phyloP scores from a whole-genome alignment of 2,329 filamentous ascomycete genomes.

The Microdochium bolleyi region DNA sequence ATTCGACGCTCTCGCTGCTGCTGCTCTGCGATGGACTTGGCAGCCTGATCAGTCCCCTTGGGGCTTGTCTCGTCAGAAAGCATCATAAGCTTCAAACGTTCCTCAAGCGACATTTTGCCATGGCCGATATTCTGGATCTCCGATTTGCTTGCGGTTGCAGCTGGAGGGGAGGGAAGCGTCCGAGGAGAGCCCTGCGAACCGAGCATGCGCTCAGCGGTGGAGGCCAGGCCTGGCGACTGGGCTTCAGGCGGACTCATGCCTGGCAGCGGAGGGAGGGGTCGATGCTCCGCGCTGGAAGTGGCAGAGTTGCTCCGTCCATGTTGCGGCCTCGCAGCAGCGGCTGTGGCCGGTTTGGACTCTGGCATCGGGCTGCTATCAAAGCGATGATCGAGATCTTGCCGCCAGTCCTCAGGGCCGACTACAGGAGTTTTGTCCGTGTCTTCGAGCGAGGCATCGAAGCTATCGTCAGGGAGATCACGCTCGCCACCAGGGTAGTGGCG shows the following conservation, averaged over 20 bases:
- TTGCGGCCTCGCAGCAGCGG: slow-evolving; percentile 41
- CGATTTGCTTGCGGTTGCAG: slow-evolving; percentile 61
- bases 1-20: slow-evolving; percentile 59
- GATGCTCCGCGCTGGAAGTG: slow-evolving; percentile 71
- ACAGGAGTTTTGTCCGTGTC: slow-evolving; percentile 97
- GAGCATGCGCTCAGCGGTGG: slow-evolving; percentile 65
- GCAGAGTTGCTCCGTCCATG: slow-evolving; percentile 63
- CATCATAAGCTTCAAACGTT: slow-evolving; percentile 84
- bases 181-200: slow-evolving; percentile 57
- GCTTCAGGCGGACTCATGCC: slow-evolving; percentile 39
- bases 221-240: slow-evolving; percentile 51
- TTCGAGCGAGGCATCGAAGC: slow-evolving; percentile 91
- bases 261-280: slow-evolving; percentile 82
- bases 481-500: slow-evolving; percentile 44
- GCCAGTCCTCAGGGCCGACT: slow-evolving; percentile 95
- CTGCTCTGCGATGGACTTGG: slow-evolving; percentile 52
- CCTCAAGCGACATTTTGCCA: slow-evolving; percentile 74
- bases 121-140: slow-evolving; percentile 73
- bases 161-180: slow-evolving; percentile 65
- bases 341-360: slow-evolving; percentile 35
- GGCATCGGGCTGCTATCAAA: slow-evolving; percentile 67
- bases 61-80: slow-evolving; percentile 53
- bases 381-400: slow-evolving; percentile 64
- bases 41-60: slow-evolving; percentile 13
- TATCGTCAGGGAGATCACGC: slow-evolving; percentile 65